Evolutionary conservation across 179 eudicot species (phyloP).

Genomic region (Pouteria campechiana): DNA sequence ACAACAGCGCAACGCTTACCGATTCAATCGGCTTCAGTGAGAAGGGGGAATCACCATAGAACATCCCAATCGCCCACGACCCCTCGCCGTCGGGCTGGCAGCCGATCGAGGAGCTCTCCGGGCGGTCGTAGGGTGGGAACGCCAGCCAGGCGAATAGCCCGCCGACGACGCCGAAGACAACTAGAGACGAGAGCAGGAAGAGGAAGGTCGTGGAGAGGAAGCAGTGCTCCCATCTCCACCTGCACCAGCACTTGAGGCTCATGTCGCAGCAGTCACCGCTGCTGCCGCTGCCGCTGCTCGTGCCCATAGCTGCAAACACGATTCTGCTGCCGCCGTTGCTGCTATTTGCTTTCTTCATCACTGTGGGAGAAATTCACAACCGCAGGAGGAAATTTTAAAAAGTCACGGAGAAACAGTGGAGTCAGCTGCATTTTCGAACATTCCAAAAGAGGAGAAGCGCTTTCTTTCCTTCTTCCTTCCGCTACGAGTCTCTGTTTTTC

Average conservation of each 20-base stretch:
- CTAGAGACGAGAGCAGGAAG: slow-evolving; percentile 30
- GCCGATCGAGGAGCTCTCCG: slow-evolving; percentile 18
- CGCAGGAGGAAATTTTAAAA: too few relatives aligned
- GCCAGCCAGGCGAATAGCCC: slow-evolving; percentile 44
- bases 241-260: slow-evolving; percentile 9
- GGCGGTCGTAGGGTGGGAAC: slow-evolving; percentile 30
- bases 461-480: too few relatives aligned
- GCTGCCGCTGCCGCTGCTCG: slow-evolving; percentile 3
- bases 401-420: too few relatives aligned
- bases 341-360: slow-evolving; percentile 2
- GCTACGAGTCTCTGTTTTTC: too few relatives aligned
- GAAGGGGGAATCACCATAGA: slow-evolving; percentile 75
- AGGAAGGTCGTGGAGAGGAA: slow-evolving; percentile 22
- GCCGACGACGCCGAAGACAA: slow-evolving; percentile 43
- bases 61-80: slow-evolving; percentile 81
- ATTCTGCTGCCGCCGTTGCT: slow-evolving; percentile 10
- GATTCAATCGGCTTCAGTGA: slow-evolving; percentile 59
- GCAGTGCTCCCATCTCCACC: slow-evolving; percentile 20
- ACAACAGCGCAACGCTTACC: slow-evolving; percentile 21
- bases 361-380: too few relatives aligned
- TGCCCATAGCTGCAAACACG: slow-evolving; percentile 3
- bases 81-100: slow-evolving; percentile 70
- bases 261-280: slow-evolving; percentile 12
- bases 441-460: too few relatives aligned
- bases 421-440: too few relatives aligned